These are phyloP conservation scores for Rhododendron kiyosumense DNA, from an alignment of 148 eudicot genomes.

Conservation along the genomic window DNA sequence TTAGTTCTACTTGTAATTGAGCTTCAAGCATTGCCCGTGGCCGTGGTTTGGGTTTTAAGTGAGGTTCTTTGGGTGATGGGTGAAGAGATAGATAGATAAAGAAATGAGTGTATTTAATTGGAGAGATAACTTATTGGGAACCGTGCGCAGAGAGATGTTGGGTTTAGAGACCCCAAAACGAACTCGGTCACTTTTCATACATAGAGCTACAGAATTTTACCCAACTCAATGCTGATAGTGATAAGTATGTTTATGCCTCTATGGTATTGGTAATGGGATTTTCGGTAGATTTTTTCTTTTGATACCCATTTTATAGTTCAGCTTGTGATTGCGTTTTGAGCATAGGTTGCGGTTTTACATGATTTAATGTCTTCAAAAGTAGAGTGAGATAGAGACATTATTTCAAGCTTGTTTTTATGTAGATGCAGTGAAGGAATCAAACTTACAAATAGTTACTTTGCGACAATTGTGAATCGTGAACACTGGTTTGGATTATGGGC, in stretches of 20 bases:
- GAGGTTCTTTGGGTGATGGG: not conserved
- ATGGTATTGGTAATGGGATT: not conserved
- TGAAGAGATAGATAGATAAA: too few species aligned
- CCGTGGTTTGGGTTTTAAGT: not conserved
- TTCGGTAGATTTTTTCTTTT: not conserved
- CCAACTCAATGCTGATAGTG: not conserved
- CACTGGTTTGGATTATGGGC: not conserved
- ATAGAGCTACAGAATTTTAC: not conserved
- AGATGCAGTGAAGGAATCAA: not conserved
- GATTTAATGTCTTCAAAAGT: not conserved
- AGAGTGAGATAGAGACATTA: not conserved
- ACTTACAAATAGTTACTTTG: not conserved
- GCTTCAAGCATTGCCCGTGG: not conserved
- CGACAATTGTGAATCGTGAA: not conserved
- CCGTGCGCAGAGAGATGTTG: not conserved
- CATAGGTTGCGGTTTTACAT: not conserved
- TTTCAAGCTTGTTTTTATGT: not conserved
- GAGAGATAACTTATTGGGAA: too few species aligned
- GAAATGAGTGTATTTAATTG: too few species aligned
- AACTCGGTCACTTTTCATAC: not conserved
- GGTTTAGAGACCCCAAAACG: not conserved
- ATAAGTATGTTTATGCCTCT: not conserved
- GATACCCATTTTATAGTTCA: not conserved
- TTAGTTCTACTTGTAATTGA: not conserved
- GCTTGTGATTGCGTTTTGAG: not conserved